Percentiles rank a stretch among this genome's conserved stretches.
These are phyloP conservation scores for Toxoplasma gondii DNA, from an alignment of 169 alveolate species.

Conservation along the genomic window DNA sequence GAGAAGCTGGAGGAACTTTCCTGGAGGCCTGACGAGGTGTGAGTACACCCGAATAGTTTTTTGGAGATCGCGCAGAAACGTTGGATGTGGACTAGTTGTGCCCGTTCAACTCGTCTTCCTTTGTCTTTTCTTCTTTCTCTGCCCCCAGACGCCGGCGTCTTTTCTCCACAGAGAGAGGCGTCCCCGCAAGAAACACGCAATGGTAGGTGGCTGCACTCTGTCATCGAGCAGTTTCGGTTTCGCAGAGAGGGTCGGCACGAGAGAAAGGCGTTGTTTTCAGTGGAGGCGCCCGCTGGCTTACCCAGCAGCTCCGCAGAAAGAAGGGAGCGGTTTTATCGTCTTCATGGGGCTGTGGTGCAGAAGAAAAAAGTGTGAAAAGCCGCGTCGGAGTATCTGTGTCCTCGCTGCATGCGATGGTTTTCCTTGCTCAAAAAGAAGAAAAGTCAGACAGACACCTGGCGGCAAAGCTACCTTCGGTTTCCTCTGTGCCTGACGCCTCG, in stretches of 20 bases:
- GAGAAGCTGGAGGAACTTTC: not conserved
- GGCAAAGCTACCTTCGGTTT: no score
- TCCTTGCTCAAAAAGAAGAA: no score
- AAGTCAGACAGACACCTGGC: no score
- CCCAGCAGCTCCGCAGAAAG: slow-evolving; percentile 5
- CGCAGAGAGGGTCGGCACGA: not conserved
- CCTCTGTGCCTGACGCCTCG: no score
- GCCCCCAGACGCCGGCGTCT: not conserved
- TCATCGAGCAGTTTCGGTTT: not conserved
- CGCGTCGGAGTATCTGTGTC: no score
- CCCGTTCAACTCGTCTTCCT: not conserved
- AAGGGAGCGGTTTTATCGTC: not conserved
- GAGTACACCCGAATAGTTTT: not conserved
- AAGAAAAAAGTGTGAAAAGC: not conserved
- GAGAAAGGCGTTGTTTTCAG: no score
- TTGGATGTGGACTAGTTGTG: not conserved
- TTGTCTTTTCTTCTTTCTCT: not conserved
- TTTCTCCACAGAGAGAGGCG: not conserved
- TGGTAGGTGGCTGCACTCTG: not conserved
- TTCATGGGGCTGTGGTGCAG: not conserved
- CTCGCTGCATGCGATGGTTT: no score
- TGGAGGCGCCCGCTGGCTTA: not conserved
- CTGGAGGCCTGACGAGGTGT: not conserved
- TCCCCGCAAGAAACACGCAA: not conserved
- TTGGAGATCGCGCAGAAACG: not conserved